These are phyloP conservation scores for Penicillium maclennaniae DNA, from an alignment of 495 filamentous ascomycete species.

Conservation along the genomic window DNA sequence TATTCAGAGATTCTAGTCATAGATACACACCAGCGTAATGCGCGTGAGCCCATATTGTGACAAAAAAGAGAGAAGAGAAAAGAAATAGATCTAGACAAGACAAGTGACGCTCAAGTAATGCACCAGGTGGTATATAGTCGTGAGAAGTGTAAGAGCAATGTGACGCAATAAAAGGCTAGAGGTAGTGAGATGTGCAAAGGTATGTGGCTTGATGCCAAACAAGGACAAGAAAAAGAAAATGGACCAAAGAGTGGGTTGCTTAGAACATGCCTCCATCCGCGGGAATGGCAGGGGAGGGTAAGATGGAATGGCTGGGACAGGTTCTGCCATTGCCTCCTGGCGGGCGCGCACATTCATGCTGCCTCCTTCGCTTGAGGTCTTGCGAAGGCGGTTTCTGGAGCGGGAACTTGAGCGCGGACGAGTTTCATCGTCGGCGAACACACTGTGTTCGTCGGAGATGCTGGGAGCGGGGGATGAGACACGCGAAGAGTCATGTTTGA, in stretches of 20 bases:
- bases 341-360: constrained; percentile 38
- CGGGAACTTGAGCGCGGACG: constrained; percentile 34
- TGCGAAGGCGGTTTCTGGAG: constrained; percentile 50
- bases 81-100: too few species aligned
- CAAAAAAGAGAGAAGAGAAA: constrained; percentile 16
- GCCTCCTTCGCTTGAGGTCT: constrained; percentile 47
- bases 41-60: constrained; percentile 16
- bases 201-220: constrained; percentile 1
- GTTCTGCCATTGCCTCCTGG: constrained; percentile 37
- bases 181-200: constrained; percentile 1
- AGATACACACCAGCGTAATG: constrained; percentile 10
- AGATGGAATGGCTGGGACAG: constrained; percentile 33
- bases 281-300: constrained; percentile 38
- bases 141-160: constrained; percentile 14
- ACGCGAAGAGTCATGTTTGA: constrained; percentile 34
- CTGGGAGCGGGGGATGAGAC: constrained; percentile 24
- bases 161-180: constrained; percentile 21
- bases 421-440: constrained; percentile 52
- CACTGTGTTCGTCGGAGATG: constrained; percentile 42
- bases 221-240: background rate
- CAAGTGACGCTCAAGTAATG: constrained; percentile 19
- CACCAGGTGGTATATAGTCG: constrained; percentile 28
- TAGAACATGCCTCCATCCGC: constrained; percentile 47
- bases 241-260: constrained; percentile 7
- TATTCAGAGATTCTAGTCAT: constrained; percentile 5